Conservation (phyloP, 73 alveolate genomes). For the Loxodes magnus region DNA sequence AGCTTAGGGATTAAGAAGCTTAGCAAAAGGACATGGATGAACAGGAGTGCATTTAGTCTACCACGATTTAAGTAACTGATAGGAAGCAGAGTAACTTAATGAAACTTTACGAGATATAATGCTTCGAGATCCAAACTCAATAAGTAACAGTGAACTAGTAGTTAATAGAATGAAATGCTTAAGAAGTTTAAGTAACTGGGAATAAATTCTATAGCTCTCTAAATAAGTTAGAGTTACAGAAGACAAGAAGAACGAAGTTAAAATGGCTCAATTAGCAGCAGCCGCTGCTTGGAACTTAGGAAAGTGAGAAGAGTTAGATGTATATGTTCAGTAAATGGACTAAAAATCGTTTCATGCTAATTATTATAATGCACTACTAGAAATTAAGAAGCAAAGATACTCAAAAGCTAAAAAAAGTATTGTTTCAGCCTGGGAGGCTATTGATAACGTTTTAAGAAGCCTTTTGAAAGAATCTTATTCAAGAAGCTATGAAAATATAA, state of each 20-base stretch:
- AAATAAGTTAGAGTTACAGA: slow-evolving; percentile 9
- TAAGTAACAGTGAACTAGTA: slow-evolving; percentile 16
- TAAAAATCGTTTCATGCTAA: slow-evolving; percentile 68
- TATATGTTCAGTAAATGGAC: slow-evolving; percentile 64
- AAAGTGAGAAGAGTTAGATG: slow-evolving; percentile 89
- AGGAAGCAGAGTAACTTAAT: slow-evolving; percentile 43
- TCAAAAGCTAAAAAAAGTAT: slow-evolving; percentile 74
- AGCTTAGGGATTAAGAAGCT: slow-evolving; percentile 86
- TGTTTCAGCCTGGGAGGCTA: slow-evolving; percentile 73
- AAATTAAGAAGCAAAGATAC: slow-evolving; percentile 63
- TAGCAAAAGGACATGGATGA: slow-evolving; percentile 42
- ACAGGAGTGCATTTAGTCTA: neutral
- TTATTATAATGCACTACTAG: slow-evolving; percentile 83
- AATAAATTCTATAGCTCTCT: slow-evolving; percentile 29
- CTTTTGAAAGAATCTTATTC: slow-evolving; percentile 75
- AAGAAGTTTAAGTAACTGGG: slow-evolving; percentile 94
- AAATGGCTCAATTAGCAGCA: slow-evolving; percentile 62
- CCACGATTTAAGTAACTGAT: slow-evolving; percentile 11
- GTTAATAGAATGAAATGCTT: slow-evolving; percentile 68
- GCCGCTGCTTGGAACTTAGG: slow-evolving; percentile 87
- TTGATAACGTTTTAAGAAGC: slow-evolving; percentile 74
- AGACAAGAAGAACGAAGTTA: slow-evolving; percentile 18
- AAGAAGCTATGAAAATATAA: slow-evolving; percentile 67
- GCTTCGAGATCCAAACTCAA: slow-evolving; percentile 24
- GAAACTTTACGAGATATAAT: slow-evolving; percentile 48